Evolutionary conservation across 495 filamentous ascomycete genomes (phyloP).

Genomic region (Baudoinia panamericana): DNA sequence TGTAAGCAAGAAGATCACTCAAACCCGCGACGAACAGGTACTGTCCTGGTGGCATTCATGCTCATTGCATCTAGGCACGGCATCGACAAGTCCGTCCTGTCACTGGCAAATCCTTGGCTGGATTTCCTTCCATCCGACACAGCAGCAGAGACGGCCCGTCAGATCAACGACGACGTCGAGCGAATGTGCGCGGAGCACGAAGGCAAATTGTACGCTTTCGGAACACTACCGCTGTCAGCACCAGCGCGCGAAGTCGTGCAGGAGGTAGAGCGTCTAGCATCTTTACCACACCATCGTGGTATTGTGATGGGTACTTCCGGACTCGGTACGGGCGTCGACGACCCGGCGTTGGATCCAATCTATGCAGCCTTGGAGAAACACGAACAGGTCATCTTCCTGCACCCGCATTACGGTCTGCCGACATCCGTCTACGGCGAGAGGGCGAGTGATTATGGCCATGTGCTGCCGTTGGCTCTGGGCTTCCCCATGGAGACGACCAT

Average conservation of each 20-base stretch:
- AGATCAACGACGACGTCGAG: constrained; percentile 68
- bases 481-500: constrained; percentile 94
- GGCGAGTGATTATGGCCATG: constrained; percentile 67
- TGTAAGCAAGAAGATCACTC: no score
- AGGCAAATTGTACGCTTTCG: constrained; percentile 64
- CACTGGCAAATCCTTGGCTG: constrained; percentile 90
- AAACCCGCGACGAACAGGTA: no score
- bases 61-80: no score
- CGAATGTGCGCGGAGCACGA: constrained; percentile 46
- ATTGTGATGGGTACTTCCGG: constrained; percentile 82
- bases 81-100: constrained; percentile 75
- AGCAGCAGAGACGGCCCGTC: constrained; percentile 46
- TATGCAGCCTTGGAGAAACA: constrained; percentile 54
- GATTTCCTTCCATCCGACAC: constrained; percentile 60
- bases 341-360: constrained; percentile 54
- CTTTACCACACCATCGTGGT: constrained; percentile 57
- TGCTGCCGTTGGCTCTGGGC: constrained; percentile 72
- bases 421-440: constrained; percentile 61
- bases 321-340: constrained; percentile 70
- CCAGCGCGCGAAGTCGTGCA: constrained; percentile 44
- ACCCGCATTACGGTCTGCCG: constrained; percentile 88
- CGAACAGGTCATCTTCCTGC: constrained; percentile 60
- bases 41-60: no score
- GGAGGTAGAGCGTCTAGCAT: constrained; percentile 49
- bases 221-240: constrained; percentile 63